Evolutionary conservation across 2,329 filamentous ascomycete species (phyloP).

Genomic region (Fusarium sp.): DNA sequence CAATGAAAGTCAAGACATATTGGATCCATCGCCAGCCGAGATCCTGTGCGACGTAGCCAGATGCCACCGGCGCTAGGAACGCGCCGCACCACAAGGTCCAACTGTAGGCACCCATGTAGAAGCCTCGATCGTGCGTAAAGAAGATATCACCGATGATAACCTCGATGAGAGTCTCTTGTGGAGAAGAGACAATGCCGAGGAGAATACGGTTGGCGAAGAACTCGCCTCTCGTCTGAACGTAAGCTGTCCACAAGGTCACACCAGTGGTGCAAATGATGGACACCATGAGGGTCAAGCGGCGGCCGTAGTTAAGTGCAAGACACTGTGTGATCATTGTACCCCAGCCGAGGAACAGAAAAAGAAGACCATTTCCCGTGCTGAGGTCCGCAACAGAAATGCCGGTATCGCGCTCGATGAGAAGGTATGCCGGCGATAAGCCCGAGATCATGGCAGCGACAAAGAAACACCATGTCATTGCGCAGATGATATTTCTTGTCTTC

Average conservation of each 20-base stretch:
- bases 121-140: slow-evolving; percentile 38
- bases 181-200: slow-evolving; percentile 35
- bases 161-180: slow-evolving; percentile 38
- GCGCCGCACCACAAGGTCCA: slow-evolving; percentile 41
- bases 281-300: slow-evolving; percentile 25
- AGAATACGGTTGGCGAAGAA: slow-evolving; percentile 40
- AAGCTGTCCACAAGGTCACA: slow-evolving; percentile 37
- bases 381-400: slow-evolving; percentile 41
- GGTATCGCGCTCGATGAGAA: slow-evolving; percentile 37
- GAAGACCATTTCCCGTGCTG: slow-evolving; percentile 37
- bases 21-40: slow-evolving; percentile 43
- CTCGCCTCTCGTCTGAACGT: slow-evolving; percentile 32
- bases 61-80: slow-evolving; percentile 37
- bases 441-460: slow-evolving; percentile 39
- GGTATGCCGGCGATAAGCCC: slow-evolving; percentile 38
- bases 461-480: slow-evolving; percentile 41
- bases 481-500: slow-evolving; percentile 35
- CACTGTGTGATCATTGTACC: slow-evolving; percentile 38
- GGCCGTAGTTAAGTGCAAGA: slow-evolving; percentile 31
- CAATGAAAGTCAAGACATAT: slow-evolving; percentile 35
- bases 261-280: slow-evolving; percentile 29
- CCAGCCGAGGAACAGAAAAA: slow-evolving; percentile 37
- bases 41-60: slow-evolving; percentile 34
- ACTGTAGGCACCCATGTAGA: slow-evolving; percentile 40
- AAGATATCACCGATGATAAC: slow-evolving; percentile 37